Evolutionary conservation across 73 alveolate genomes (phyloP), one percentile per base, ranked within the genome.

Genomic region (Durusdinium trenchii): DNA sequence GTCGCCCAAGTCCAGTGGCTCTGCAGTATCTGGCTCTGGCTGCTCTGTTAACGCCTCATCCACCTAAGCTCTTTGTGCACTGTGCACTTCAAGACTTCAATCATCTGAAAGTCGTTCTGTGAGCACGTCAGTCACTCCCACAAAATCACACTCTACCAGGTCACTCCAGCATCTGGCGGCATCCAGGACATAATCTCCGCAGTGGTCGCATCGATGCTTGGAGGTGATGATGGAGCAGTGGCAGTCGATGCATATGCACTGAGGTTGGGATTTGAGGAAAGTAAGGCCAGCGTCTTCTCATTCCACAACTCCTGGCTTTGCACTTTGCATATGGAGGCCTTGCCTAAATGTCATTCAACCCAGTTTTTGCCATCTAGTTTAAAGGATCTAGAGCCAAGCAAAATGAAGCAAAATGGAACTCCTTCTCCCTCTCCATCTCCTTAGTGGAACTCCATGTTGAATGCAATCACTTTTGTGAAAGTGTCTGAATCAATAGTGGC

Each of bases 281-380:
- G 89, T 20, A 91, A 46, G 45, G 98, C 98, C 98, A 91, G 45
- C 43, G 85, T 91, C 98, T 91, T 91, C 98, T 91, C 98, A 50
- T 91, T 54, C 98, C 98, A 91, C 76, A 91, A 40, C 90, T 91
- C 98, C 98, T 91, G 28, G 35, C 85, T 9, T 36, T 36, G 36
- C 1, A n/a, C n/a, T n/a, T n/a, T n/a, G n/a, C n/a, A n/a, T n/a
- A n/a, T n/a, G n/a, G n/a, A n/a, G n/a, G n/a, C n/a, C n/a, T n/a
- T n/a, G n/a, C n/a, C n/a, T n/a, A n/a, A n/a, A n/a, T n/a, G n/a
- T n/a, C n/a, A n/a, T n/a, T n/a, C n/a, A n/a, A n/a, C n/a, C n/a
- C n/a, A n/a, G n/a, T n/a, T n/a, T n/a, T n/a, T n/a, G n/a, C n/a
- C n/a, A n/a, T n/a, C n/a, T n/a, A n/a, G n/a, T n/a, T n/a, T n/a